Conservation (phyloP, 345 rosid species). For the Durio zibethinus region DNA sequence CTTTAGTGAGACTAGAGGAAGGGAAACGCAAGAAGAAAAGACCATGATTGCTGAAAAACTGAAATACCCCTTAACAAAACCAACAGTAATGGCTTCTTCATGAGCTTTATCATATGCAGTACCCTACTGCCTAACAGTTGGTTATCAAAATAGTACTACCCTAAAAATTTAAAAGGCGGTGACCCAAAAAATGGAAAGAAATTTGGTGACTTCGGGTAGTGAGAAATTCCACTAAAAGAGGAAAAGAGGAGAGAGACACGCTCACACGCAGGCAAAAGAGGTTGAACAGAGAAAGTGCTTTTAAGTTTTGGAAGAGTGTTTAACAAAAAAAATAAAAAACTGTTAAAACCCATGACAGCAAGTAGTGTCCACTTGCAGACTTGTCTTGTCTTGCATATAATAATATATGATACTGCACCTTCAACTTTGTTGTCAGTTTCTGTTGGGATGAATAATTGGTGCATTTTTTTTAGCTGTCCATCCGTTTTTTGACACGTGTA, state of each 20-base stretch:
- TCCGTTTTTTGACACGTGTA: not conserved
- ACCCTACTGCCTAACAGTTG: not conserved
- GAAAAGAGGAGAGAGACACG: slow-evolving; percentile 8
- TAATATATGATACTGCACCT: not conserved
- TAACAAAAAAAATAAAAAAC: too few species aligned
- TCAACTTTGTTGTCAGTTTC: not conserved
- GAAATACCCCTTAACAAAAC: slow-evolving; percentile 18
- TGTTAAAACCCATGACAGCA: not conserved
- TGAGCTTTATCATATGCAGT: slow-evolving; percentile 17
- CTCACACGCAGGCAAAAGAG: slow-evolving; percentile 8
- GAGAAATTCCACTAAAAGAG: slow-evolving; percentile 19
- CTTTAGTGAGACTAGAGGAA: slow-evolving; percentile 42
- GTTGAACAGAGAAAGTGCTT: slow-evolving; percentile 1
- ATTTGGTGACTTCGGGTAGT: slow-evolving; percentile 5
- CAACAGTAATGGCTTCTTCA: slow-evolving; percentile 28
- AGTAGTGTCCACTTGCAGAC: not conserved
- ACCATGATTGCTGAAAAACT: slow-evolving; percentile 45
- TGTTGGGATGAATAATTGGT: not conserved
- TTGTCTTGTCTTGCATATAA: not conserved
- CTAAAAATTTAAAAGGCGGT: not conserved
- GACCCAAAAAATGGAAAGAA: not conserved
- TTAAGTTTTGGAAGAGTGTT: not conserved
- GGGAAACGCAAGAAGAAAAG: slow-evolving; percentile 44
- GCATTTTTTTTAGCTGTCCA: not conserved
- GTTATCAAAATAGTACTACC: not conserved